Base-by-base conservation (phyloP, 1,284 basidiomycete genomes). In the Rhizopogon parksii region DNA sequence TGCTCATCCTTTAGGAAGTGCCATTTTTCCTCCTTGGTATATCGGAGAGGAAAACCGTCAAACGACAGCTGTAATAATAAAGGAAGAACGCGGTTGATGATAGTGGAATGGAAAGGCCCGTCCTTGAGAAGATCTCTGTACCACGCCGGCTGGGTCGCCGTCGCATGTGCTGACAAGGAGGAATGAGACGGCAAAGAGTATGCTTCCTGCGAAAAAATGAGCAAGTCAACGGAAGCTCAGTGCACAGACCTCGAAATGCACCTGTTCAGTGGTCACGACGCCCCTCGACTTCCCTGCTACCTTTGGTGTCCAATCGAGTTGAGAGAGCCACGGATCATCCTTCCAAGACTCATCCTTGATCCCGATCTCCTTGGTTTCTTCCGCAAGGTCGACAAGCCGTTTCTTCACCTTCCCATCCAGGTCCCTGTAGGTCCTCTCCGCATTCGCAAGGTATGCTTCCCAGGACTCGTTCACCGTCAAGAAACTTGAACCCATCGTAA, bases 241-340 rank as follows among this genome's bases (percentile, higher is more conserved):
- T 61, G 30, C 52, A 64, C 48, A 62, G 56, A 15, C 62, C 55
- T 7, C 53, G 15, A 30, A 47, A 25, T 63, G 62, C 54, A 8
- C 54, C 8, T 37, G 21, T n/a, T 15, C 32, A n/a, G 49, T 46
- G 30, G n/a, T 6, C 30, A 49, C 40, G 2, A 85, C 60, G 0
- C 85, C 85, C 61, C 85, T 74, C 7, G 81, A 80, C 60, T 86
- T 82, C n/a, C 85, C 83, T 2, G 81, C 82, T 8, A 75, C 75
- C 68, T 98, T 98, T 0, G 91, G 91, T 1, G 88, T 85, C 95
- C 95, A 99, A 66, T 99, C 95, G 48, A 99, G 73, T 66, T 99
- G 96, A 45, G 76, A 79, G 14, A 93, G 71, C 95, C 95, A 99
- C 2, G 84, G 79, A 66, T 95, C 89, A 1, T 80, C 75, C 57